Evolutionary conservation across 345 rosid species (phyloP).

Genomic region (Fremontodendron californicum): DNA sequence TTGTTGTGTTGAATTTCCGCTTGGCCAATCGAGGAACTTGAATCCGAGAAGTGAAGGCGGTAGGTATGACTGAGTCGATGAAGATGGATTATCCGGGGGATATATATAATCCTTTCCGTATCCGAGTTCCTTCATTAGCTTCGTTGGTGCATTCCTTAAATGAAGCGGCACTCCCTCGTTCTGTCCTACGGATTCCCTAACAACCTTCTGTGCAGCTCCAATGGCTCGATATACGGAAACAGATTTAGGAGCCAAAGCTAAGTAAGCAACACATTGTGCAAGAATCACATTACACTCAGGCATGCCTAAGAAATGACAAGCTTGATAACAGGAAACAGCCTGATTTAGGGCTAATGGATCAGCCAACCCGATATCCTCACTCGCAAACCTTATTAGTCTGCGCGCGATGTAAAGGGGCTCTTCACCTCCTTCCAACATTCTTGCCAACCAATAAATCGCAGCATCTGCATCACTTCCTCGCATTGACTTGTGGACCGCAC

Average conservation of each 20-base stretch:
- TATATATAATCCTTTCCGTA: conserved; percentile 77
- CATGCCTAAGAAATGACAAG: conserved; percentile 84
- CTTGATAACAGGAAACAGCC: conserved; percentile 85
- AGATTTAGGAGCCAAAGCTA: conserved; percentile 81
- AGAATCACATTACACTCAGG: conserved; percentile 81
- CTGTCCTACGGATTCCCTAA: conserved; percentile 68
- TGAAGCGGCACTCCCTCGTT: conserved; percentile 86
- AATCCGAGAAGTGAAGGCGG: conserved; percentile 59
- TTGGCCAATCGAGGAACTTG: conserved; percentile 78
- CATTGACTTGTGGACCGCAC: conserved; percentile 87
- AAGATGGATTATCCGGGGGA: conserved; percentile 60
- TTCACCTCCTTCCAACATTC: conserved; percentile 88
- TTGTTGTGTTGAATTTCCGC: conserved; percentile 7
- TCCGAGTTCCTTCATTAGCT: conserved; percentile 73
- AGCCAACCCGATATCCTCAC: conserved; percentile 81
- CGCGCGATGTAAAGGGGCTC: conserved; percentile 84
- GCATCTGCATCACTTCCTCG: conserved; percentile 77
- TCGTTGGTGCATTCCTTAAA: conserved; percentile 80
- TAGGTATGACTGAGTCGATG: conserved; percentile 51
- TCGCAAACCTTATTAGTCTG: conserved; percentile 75
- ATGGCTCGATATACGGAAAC: conserved; percentile 64
- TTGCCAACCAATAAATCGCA: conserved; percentile 73
- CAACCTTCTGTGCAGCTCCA: conserved; percentile 59
- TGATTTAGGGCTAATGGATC: conserved; percentile 75
- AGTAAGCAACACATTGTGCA: conserved; percentile 72